phyloP scores from a whole-genome alignment of 805 yeast species.

The Saccharomycopsis selenospora region DNA sequence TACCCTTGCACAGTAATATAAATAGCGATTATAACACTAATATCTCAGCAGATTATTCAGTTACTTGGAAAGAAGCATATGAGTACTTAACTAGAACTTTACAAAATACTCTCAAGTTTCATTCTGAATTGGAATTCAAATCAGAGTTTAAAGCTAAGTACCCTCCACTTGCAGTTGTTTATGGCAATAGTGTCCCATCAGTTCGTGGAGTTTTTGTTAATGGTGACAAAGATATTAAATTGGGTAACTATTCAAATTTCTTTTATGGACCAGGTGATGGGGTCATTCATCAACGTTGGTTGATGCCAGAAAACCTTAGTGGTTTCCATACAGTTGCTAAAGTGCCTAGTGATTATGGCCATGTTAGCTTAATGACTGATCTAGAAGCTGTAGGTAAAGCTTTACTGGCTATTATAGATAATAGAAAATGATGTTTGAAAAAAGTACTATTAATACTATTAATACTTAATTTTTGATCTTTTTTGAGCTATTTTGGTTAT shows the following conservation, averaged over 20 bases:
- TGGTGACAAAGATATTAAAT: slow-evolving; percentile 51
- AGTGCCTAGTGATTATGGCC: slow-evolving; percentile 60
- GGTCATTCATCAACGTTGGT: slow-evolving; percentile 75
- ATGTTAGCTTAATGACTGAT: slow-evolving; percentile 74
- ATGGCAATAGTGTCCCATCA: slow-evolving; percentile 78
- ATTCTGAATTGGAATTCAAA: slow-evolving; percentile 48
- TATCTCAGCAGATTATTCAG: background rate
- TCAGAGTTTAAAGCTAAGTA: slow-evolving; percentile 39
- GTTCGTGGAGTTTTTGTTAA: slow-evolving; percentile 71
- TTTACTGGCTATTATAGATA: slow-evolving; percentile 51
- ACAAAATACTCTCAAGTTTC: slow-evolving; percentile 48
- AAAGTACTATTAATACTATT: slow-evolving; percentile 5
- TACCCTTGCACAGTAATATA: no score
- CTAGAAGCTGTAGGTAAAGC: slow-evolving; percentile 66
- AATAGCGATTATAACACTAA: no score
- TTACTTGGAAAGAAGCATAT: slow-evolving; percentile 49
- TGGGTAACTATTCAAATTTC: slow-evolving; percentile 70
- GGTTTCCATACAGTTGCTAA: slow-evolving; percentile 65
- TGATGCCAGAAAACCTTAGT: slow-evolving; percentile 62
- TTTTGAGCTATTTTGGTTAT: no score
- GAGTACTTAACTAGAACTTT: slow-evolving; percentile 59
- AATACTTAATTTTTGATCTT: no score
- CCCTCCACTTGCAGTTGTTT: slow-evolving; percentile 80
- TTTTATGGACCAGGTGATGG: slow-evolving; percentile 92
- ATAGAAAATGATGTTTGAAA: slow-evolving; percentile 4